These are phyloP conservation scores for Ascomycota sp. DNA, from an alignment of 2,329 filamentous ascomycete genomes.

Conservation along the genomic window DNA sequence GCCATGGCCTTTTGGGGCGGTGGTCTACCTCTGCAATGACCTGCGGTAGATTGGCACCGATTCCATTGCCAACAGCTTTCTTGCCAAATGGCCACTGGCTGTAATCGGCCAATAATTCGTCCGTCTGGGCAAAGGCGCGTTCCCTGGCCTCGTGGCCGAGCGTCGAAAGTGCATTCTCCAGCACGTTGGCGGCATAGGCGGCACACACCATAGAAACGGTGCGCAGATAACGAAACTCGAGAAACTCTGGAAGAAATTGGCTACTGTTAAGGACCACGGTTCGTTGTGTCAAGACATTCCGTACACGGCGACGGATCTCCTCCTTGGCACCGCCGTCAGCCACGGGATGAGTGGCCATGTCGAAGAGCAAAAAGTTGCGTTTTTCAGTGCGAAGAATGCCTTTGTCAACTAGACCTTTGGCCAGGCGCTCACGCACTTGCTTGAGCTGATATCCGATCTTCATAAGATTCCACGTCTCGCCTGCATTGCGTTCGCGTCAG, in stretches of 20 bases:
- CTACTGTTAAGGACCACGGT: conserved; percentile 74
- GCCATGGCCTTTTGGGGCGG: not conserved
- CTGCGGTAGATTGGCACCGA: conserved; percentile 79
- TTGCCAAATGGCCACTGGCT: conserved; percentile 92
- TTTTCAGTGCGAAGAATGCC: conserved; percentile 96
- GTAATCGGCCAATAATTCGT: conserved; percentile 86
- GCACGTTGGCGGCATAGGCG: conserved; percentile 88
- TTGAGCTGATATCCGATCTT: conserved; percentile 99
- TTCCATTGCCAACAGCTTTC: conserved; percentile 56
- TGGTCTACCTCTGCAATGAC: conserved; percentile 47
- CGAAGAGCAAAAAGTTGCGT: conserved; percentile 96
- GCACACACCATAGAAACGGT: conserved; percentile 94
- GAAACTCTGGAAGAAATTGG: conserved; percentile 78
- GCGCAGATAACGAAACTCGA: conserved; percentile 80
- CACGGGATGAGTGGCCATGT: conserved; percentile 97
- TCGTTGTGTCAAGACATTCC: conserved; percentile 77
- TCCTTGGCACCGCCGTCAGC: conserved; percentile 93
- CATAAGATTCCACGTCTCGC: conserved; percentile 99
- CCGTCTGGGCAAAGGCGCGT: conserved; percentile 86
- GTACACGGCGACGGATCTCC: conserved; percentile 79
- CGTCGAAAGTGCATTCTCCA: conserved; percentile 89
- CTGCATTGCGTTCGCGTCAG: conserved; percentile 20
- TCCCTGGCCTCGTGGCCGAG: conserved; percentile 87
- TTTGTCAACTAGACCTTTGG: conserved; percentile 95
- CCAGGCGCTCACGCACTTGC: conserved; percentile 90